Evolutionary conservation across 1,284 basidiomycete species (phyloP), one percentile per base, ranked within the genome.

Genomic region (Exsudoporus floridanus): DNA sequence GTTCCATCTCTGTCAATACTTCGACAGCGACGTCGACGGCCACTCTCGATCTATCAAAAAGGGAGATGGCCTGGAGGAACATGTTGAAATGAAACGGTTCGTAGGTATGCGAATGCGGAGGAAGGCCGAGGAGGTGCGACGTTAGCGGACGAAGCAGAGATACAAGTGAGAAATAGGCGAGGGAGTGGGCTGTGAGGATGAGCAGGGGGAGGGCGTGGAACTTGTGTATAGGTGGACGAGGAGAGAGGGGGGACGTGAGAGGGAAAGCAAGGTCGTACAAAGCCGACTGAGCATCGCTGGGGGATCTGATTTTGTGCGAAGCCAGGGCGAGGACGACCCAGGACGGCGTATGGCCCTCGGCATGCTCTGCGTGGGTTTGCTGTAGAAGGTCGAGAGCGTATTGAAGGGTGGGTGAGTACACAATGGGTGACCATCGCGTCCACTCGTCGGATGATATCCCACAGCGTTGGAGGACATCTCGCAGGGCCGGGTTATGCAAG

Each of bases 321-420:
- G 79, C 67, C 33, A 85, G 66, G 39, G 77, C 74, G 19, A 86
- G 66, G 7, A 79, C 63, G 16, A 84, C 66, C 83, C 83, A 88
- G 1, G 74, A 55, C 0, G 82, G 82, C 59, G 51, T 54, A 0
- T 39, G 42, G 10, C 19, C 12, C 2, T 28, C 19, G 8, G 44
- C 5, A 31, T 34, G 13, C 19, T 49, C 18, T 13, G 27, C 8
- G 5, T 37, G 28, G 1, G 39, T 39, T 19, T 49, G 46, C 18
- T 52, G 53, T 13, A 76, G 40, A 8, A 55, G 35, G 5, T 54
- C 33, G 5, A 77, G 36, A 1, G 76, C 74, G 14, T 52, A 49
- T 12, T 67, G 62, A 12, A 81, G 66, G 30, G 72, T 68, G 9
- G 60, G 55, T 12, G 72, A 62, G 38, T 59, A 55, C 25, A 79